These are phyloP conservation scores for Lipomyces sp. DNA, from an alignment of 805 yeast species.

Conservation along the genomic window DNA sequence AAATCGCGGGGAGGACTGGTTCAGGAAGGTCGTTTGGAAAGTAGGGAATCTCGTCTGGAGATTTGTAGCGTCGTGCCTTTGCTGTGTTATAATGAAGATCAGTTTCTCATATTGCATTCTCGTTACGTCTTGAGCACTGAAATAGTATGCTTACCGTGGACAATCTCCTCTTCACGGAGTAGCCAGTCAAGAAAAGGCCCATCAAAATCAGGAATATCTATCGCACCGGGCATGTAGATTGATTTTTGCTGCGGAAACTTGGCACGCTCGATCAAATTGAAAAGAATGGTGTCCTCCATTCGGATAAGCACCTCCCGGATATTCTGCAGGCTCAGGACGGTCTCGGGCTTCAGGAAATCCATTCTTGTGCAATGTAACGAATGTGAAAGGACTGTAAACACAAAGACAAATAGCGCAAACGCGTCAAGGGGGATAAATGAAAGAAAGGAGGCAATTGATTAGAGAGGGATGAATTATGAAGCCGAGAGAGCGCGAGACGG, in stretches of 20 bases:
- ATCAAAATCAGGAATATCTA: conserved; percentile 60
- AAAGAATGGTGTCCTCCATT: conserved; percentile 95
- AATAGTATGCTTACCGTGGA: conserved; percentile 46
- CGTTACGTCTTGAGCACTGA: too few relatives aligned
- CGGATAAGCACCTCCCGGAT: conserved; percentile 81
- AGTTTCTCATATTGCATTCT: too few relatives aligned
- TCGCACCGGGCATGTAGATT: conserved; percentile 59
- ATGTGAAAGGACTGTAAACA: too few relatives aligned
- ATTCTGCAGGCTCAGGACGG: conserved; percentile 59
- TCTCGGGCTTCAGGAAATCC: conserved; percentile 26
- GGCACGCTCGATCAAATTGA: conserved; percentile 87
- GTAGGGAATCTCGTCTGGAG: conserved; percentile 92
- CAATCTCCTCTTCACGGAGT: conserved; percentile 66
- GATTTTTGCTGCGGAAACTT: conserved; percentile 75
- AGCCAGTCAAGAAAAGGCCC: conserved; percentile 90
- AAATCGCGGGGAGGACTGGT: conserved; percentile 74
- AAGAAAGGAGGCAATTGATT: too few relatives aligned
- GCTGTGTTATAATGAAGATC: conserved; percentile 37
- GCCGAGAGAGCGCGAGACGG: too few relatives aligned
- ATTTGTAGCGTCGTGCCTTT: conserved; percentile 82
- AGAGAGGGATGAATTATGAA: too few relatives aligned
- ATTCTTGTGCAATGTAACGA: conserved; percentile 3
- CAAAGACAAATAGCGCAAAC: too few relatives aligned
- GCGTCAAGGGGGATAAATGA: too few relatives aligned
- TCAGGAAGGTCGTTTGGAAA: conserved; percentile 63